These are phyloP conservation scores for Backusella australiensis DNA, from an alignment of 192 early-diverging fungal genomes.

Conservation along the genomic window DNA sequence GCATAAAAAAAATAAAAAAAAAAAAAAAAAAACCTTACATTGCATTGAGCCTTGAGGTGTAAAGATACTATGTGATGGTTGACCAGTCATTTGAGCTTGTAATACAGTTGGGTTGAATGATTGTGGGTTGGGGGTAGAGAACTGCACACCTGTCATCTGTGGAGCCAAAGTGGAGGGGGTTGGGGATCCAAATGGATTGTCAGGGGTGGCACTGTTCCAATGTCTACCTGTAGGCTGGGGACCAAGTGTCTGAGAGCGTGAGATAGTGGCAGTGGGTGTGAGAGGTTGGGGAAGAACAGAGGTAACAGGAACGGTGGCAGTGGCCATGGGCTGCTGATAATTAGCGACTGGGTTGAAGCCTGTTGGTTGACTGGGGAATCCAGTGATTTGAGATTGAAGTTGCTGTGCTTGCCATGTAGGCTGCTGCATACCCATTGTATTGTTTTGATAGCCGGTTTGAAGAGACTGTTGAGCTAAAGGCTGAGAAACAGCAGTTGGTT, in stretches of 20 bases:
- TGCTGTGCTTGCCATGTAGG: constrained; percentile 22
- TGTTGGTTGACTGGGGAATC: constrained; percentile 4
- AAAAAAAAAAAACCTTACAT: constrained; percentile 10
- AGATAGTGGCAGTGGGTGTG: constrained; percentile 24
- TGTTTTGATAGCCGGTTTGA: constrained; percentile 12
- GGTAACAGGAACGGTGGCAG: constrained; percentile 20
- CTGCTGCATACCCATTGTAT: constrained; percentile 12
- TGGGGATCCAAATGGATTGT: constrained; percentile 39
- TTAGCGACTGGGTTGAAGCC: not conserved
- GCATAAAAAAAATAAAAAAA: no score
- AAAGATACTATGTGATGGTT: constrained; percentile 15
- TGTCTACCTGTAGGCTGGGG: constrained; percentile 43
- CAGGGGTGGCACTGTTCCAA: constrained; percentile 40
- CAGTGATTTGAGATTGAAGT: constrained; percentile 31
- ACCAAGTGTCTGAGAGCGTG: constrained; percentile 17
- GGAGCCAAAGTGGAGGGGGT: constrained; percentile 9
- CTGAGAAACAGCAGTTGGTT: not conserved
- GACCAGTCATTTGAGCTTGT: constrained; percentile 2
- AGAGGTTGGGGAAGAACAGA: constrained; percentile 22
- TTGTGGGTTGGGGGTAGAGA: constrained; percentile 27
- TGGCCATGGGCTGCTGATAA: not conserved
- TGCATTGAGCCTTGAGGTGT: constrained; percentile 32
- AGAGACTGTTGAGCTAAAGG: not conserved
- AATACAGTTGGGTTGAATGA: constrained; percentile 18
- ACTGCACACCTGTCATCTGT: constrained; percentile 32